Conservation (phyloP, 169 alveolate genomes). For the Cryptosporidium felis region DNA sequence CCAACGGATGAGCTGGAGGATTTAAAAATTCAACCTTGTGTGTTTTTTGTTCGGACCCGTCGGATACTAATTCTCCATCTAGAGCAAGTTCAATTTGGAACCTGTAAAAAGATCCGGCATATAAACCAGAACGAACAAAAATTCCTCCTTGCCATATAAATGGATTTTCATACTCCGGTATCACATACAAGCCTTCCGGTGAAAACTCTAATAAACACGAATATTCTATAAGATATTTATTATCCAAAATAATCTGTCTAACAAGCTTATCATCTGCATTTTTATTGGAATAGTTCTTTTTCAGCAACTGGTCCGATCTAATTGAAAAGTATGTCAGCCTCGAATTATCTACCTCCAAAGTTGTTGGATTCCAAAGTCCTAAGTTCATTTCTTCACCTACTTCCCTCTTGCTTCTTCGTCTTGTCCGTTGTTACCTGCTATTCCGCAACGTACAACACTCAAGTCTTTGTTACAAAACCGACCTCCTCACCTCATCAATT, state of each 20-base stretch:
- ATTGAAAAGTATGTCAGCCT: conserved; percentile 61
- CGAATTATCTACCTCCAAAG: conserved; percentile 56
- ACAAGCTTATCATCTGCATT: conserved; percentile 19
- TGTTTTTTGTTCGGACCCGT: not conserved
- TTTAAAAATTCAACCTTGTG: conserved; percentile 23
- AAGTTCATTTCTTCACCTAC: conserved; percentile 36
- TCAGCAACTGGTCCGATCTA: conserved; percentile 11
- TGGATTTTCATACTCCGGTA: conserved; percentile 57
- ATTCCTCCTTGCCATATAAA: conserved; percentile 66
- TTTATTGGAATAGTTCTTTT: not conserved
- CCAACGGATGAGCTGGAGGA: conserved; percentile 65
- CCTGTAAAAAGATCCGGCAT: conserved; percentile 51
- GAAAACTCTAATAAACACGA: conserved; percentile 62
- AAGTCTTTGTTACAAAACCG: too few relatives aligned
- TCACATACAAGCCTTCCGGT: conserved; percentile 55
- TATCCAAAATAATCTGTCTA: conserved; percentile 26
- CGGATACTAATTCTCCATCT: not conserved
- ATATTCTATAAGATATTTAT: conserved; percentile 23
- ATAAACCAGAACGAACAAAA: conserved; percentile 56
- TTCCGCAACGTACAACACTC: too few relatives aligned
- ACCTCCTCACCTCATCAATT: too few relatives aligned
- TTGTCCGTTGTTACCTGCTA: too few relatives aligned
- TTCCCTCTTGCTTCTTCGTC: too few relatives aligned
- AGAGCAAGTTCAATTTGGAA: conserved; percentile 27
- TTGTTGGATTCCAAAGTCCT: conserved; percentile 56